Base-by-base conservation (phyloP, 331 rosid species). In the Malus hybrid region DNA sequence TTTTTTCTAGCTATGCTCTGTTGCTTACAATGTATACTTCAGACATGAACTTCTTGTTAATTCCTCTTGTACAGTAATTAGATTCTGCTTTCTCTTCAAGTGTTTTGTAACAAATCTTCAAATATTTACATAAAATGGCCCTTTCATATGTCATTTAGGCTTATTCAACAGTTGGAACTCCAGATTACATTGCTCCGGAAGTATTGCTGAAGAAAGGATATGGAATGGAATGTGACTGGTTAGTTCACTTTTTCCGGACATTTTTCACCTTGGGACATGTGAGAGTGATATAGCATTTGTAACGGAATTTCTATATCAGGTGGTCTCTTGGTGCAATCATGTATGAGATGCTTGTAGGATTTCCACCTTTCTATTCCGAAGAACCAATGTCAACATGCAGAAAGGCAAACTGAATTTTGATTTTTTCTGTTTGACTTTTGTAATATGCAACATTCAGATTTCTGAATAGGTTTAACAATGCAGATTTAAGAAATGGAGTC, bases 261-360 rank as follows among this genome's bases (percentile, higher is more conserved):
- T 48, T 1, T 73, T 42, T 16, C 70, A 57, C 48, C 16, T 27
- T 27, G 75, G 6, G 29, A 50, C 77, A 72, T 65, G 76, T 50
- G n/a, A 52, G 39, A 42, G 59, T 70, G 63, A 54, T 19, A 27
- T 62, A 20, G 55, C 8, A 11, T 71, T 24, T 28, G 65, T 75
- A 54, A 84, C 68, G 15, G 33, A 56, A 52, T 56, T 44, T 61
- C 34, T 63, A 2, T 72, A 52, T 76, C 76, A 92, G 97, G 97
- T 92, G 97, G 97, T 92, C 97, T 84, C 88, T 92, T 18, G 97
- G 97, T 28, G 96, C 97, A 72, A 92, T 90, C 70, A 92, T 90
- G 97, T 92, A 90, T 62, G 97, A 92, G 83, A 92, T 92, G 97
- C 96, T 92, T 63, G 96, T 92, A 66, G 97, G 97, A 39, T 92